phyloP scores from a whole-genome alignment of 257 asterid genomes.

The Capsicum chinense region DNA sequence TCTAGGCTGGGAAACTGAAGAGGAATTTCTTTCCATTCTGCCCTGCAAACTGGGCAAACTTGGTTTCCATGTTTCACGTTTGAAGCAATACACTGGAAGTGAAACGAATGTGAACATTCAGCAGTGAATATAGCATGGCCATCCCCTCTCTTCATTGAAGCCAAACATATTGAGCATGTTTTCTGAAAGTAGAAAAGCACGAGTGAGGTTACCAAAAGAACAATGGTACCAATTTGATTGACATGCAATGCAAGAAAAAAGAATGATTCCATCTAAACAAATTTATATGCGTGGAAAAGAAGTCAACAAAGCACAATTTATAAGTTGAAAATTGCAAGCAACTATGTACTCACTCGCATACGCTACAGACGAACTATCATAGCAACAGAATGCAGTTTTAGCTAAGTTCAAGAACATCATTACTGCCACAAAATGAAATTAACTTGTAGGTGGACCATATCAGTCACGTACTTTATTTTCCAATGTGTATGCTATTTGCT shows the following conservation, averaged over 20 bases:
- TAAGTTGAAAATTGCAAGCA: background rate
- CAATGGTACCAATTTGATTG: background rate
- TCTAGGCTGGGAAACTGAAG: conserved; percentile 63
- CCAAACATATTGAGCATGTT: conserved; percentile 88
- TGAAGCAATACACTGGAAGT: conserved; percentile 93
- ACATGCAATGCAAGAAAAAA: background rate
- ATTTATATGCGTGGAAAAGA: background rate
- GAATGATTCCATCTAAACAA: background rate
- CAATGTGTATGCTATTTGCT: background rate
- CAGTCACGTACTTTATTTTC: background rate
- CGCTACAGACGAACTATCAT: background rate
- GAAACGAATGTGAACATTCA: conserved; percentile 95
- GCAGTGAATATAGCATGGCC: conserved; percentile 97
- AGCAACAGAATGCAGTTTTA: background rate
- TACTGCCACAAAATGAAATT: background rate
- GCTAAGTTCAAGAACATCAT: background rate
- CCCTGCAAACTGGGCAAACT: conserved; percentile 92
- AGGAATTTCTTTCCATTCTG: conserved; percentile 92
- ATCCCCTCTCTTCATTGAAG: conserved; percentile 81
- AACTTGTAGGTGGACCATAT: background rate
- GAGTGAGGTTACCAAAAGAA: conserved; percentile 7
- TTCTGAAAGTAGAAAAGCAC: conserved; percentile 53
- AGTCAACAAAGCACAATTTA: background rate
- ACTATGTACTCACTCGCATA: background rate
- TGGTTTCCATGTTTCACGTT: conserved; percentile 93